Evolutionary conservation across 2,329 filamentous ascomycete genomes (phyloP), one percentile per base, ranked within the genome.

Genomic region (Nigrospora osmanthi): DNA sequence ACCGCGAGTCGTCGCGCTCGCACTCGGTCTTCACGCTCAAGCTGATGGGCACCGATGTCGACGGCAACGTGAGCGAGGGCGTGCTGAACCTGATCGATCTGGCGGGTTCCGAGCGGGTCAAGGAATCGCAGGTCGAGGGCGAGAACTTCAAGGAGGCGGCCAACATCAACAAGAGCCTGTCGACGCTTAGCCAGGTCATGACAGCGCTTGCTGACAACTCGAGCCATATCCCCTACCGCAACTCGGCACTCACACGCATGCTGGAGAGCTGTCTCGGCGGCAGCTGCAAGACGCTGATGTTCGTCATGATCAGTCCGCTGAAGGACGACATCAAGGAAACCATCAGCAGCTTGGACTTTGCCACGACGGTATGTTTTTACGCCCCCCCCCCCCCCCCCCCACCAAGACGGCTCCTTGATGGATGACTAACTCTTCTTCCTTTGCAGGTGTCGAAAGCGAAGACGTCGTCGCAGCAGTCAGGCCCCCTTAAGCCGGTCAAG

Each of bases 11-110:
- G 0, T 95, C 89, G 11, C 85, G 94, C 41, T 95, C 89, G 31
- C 93, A 98, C 68, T 95, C 88, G 1, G 89, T 98, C 41, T 97
- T 98, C 61, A 95, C 97, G 46, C 76, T 98, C 44, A 95, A 94
- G 59, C 66, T 85, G 10, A 68, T 72, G 10, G 80, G 81, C n/a
- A 68, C 72, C 43, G 97, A 97, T 50, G 70, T 69, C 17, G 57
- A 62, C 59, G 41, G 79, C 11, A 89, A 96, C 66, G 82, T 80
- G 14, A 94, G 87, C 57, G 90, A 96, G 64, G 91, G 93, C 35
- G 95, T 90, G 0, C 78, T 98, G 47, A 98, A 98, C 65, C 76
- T 98, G 3, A 93, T 98, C 35, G 93, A 98, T 66, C 73, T 98
- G 53, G 94, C 93, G 10, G 93, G 93, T 28, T 95, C 88, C 11